Percentiles rank a stretch among this genome's conserved stretches.
phyloP scores from a whole-genome alignment of 768 basidiomycete genomes.

The Mycena pura region DNA sequence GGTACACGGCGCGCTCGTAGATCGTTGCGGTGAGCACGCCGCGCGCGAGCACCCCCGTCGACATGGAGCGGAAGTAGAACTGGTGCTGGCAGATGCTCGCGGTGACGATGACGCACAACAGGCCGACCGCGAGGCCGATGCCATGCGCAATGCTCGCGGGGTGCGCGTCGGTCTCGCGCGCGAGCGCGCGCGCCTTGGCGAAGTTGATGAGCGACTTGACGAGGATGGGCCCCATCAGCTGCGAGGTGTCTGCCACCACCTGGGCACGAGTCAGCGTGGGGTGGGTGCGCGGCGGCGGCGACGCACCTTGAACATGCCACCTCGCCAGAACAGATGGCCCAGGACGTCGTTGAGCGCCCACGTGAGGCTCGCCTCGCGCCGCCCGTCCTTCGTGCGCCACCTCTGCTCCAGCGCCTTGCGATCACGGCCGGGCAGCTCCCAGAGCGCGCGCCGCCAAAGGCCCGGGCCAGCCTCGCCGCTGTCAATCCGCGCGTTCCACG shows the following conservation, averaged over 20 bases:
- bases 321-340: slow-evolving; percentile 65
- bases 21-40: slow-evolving; percentile 72
- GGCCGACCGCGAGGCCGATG: slow-evolving; percentile 63
- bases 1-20: slow-evolving; percentile 68
- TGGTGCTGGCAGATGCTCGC: slow-evolving; percentile 69
- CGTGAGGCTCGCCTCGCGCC: slow-evolving; percentile 56
- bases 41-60: slow-evolving; percentile 70
- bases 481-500: slow-evolving; percentile 59
- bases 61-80: slow-evolving; percentile 79
- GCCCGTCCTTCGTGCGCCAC: slow-evolving; percentile 54
- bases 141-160: slow-evolving; percentile 57
- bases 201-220: slow-evolving; percentile 71
- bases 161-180: slow-evolving; percentile 41
- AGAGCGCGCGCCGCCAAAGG: slow-evolving; percentile 42
- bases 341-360: slow-evolving; percentile 69
- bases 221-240: slow-evolving; percentile 68
- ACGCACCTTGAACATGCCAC: slow-evolving; percentile 62
- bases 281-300: background rate
- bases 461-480: slow-evolving; percentile 44
- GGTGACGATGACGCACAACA: slow-evolving; percentile 55
- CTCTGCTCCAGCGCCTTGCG: slow-evolving; percentile 39
- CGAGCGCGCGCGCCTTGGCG: slow-evolving; percentile 52
- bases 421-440: slow-evolving; percentile 43
- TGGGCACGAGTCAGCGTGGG: slow-evolving; percentile 31
- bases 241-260: slow-evolving; percentile 65